Percentiles rank a stretch among this genome's conserved stretches.
phyloP scores from a whole-genome alignment of 1,284 basidiomycete species.

The Gymnopus androsaceus region DNA sequence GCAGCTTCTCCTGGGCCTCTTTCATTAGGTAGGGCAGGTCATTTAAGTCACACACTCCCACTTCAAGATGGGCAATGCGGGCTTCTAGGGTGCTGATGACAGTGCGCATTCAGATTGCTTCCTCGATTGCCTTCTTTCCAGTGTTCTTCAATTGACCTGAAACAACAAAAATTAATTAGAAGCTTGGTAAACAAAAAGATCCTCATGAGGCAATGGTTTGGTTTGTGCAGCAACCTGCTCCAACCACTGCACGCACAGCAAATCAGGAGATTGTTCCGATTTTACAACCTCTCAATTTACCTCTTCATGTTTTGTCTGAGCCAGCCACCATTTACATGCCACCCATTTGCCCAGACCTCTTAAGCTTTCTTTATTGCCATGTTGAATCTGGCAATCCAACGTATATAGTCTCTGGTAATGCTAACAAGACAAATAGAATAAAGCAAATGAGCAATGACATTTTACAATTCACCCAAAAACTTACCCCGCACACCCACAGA shows the following conservation, averaged over 20 bases:
- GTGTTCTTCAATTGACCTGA: background rate
- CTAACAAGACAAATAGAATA: background rate
- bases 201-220: slow-evolving; percentile 18
- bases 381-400: slow-evolving; percentile 28
- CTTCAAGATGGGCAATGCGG: slow-evolving; percentile 3
- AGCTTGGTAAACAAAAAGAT: background rate
- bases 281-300: slow-evolving; percentile 6
- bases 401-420: slow-evolving; percentile 25
- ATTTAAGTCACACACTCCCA: background rate
- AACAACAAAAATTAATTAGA: background rate
- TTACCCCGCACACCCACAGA: slow-evolving; percentile 28
- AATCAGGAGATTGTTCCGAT: background rate
- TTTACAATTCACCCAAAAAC: slow-evolving; percentile 4
- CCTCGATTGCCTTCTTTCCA: background rate
- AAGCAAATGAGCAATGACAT: no score
- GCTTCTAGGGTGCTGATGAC: background rate
- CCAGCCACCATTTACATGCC: slow-evolving; percentile 9
- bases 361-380: slow-evolving; percentile 14
- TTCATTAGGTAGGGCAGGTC: background rate
- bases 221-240: slow-evolving; percentile 22
- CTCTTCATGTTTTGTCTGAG: slow-evolving; percentile 4
- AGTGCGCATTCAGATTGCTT: background rate
- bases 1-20: background rate
- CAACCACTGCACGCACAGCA: slow-evolving; percentile 20
- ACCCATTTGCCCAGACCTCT: slow-evolving; percentile 21